Conservation (phyloP, 2,329 filamentous ascomycete species). For the Neofusicoccum parvum region DNA sequence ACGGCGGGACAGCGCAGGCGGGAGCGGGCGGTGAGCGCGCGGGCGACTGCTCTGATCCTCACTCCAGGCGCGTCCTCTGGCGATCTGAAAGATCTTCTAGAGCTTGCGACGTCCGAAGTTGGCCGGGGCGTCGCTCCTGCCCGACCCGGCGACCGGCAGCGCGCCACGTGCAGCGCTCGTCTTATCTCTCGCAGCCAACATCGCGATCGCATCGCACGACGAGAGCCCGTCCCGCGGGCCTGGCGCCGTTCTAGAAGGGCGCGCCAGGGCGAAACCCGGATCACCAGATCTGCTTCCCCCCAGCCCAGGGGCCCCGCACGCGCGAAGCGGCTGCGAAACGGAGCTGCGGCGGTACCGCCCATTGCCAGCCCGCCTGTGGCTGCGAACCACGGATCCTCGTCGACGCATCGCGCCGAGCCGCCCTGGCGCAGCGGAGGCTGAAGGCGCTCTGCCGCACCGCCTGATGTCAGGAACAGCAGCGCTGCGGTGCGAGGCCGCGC, state of each 20-base stretch:
- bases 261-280: neutral
- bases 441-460: neutral
- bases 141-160: neutral
- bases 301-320: neutral
- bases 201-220: neutral
- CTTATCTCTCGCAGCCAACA: neutral
- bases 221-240: neutral
- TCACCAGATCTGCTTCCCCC: neutral
- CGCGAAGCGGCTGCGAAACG: neutral
- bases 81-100: slow-evolving; percentile 7
- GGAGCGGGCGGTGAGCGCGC: neutral
- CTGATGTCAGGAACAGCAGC: neutral
- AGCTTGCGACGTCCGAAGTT: slow-evolving; percentile 1
- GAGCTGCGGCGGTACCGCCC: neutral
- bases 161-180: neutral
- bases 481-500: neutral
- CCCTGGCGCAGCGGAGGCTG: neutral
- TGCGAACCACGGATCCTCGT: neutral
- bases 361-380: neutral
- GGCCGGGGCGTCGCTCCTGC: neutral
- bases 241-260: neutral
- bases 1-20: neutral
- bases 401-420: slow-evolving; percentile 8
- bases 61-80: neutral
- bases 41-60: neutral